Conservation (phyloP, 2,329 filamentous ascomycete genomes). For the Botrytis paeoniae region DNA sequence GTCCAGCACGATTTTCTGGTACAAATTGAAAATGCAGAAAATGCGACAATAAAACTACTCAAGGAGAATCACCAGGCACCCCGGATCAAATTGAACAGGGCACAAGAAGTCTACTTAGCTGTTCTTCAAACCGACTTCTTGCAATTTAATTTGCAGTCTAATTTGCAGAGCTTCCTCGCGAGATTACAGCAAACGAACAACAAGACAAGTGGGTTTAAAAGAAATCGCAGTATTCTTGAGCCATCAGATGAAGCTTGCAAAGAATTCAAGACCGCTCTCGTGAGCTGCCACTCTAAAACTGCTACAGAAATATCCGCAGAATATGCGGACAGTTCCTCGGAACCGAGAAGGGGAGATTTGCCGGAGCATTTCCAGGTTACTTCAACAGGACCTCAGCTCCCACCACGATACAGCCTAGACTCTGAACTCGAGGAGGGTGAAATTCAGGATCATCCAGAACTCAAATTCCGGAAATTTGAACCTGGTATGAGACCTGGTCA, state of each 20-base stretch:
- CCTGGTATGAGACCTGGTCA: not conserved
- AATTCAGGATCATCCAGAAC: not conserved
- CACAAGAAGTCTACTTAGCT: not conserved
- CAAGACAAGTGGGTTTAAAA: not conserved
- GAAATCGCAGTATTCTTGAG: not conserved
- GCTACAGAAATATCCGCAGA: not conserved
- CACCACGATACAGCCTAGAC: not conserved
- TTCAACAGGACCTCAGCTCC: not conserved
- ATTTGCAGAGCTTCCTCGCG: not conserved
- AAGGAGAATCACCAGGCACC: not conserved
- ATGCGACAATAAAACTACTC: not conserved
- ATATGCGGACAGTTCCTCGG: not conserved
- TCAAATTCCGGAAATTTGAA: not conserved
- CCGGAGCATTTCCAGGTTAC: not conserved
- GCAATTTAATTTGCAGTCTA: not conserved
- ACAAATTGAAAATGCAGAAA: not conserved
- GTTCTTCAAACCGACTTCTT: not conserved
- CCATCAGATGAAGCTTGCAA: not conserved
- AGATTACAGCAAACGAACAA: not conserved
- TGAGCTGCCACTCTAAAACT: not conserved
- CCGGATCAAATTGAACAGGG: not conserved
- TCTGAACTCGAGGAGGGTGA: not conserved
- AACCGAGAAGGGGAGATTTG: not conserved
- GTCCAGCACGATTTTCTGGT: not conserved
- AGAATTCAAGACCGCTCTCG: not conserved